A percentile compares a stretch with the other conserved stretches of the same genome.
These are phyloP conservation scores for Alternaria rosae DNA, from an alignment of 2,329 filamentous ascomycete species.

Conservation along the genomic window DNA sequence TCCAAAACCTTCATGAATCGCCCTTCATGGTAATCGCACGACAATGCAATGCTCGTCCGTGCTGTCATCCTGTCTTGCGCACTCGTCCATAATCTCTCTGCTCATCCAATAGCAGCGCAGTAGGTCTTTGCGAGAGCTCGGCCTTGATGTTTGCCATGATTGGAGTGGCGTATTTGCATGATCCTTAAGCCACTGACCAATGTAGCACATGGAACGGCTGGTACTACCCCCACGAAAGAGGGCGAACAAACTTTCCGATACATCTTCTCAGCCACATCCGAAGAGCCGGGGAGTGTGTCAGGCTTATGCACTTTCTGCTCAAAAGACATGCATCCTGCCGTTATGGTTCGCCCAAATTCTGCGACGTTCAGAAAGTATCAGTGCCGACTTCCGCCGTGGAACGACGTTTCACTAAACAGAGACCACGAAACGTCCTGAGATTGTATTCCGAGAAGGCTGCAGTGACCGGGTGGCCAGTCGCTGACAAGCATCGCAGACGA, in stretches of 20 bases:
- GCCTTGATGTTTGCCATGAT: not conserved
- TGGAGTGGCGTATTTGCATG: not conserved
- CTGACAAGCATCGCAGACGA: not conserved
- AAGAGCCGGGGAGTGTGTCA: not conserved
- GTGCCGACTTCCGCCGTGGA: not conserved
- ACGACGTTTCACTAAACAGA: not conserved
- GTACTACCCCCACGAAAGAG: not conserved
- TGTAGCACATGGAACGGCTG: not conserved
- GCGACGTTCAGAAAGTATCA: no score
- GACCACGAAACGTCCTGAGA: not conserved
- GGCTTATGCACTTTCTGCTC: not conserved
- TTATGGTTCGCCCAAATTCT: not conserved
- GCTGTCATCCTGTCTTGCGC: not conserved
- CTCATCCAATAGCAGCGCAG: not conserved
- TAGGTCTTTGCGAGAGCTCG: not conserved
- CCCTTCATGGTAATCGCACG: rapidly evolving
- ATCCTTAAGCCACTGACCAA: not conserved
- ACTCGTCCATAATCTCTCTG: not conserved
- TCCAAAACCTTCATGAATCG: not conserved
- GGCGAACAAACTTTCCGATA: not conserved
- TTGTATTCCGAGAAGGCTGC: not conserved
- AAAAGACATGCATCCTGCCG: not conserved
- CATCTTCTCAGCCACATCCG: not conserved
- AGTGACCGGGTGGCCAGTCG: not conserved
- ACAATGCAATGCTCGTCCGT: not conserved